phyloP scores from a whole-genome alignment of 495 filamentous ascomycete species.

The Paragyromitra xinjiangensis region DNA sequence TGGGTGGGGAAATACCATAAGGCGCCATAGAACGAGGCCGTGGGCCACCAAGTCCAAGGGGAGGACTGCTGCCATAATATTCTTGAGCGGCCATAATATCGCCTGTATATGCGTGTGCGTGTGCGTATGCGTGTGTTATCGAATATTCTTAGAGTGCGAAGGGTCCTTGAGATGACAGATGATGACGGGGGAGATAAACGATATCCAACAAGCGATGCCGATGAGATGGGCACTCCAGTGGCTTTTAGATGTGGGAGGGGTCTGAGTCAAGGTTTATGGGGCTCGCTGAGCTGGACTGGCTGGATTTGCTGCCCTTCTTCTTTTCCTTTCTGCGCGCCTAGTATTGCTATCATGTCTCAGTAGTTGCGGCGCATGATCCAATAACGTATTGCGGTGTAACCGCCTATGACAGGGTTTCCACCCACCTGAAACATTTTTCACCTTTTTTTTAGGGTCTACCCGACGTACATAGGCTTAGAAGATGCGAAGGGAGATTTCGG shows the following conservation, averaged over 20 bases:
- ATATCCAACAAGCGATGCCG: constrained; percentile 18
- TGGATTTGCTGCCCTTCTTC: neutral
- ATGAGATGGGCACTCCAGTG: constrained; percentile 10
- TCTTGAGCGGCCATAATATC: constrained; percentile 39
- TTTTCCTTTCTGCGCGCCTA: constrained; percentile 16
- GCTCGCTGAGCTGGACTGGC: constrained; percentile 20
- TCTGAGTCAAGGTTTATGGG: constrained; percentile 36
- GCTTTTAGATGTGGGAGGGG: constrained; percentile 45
- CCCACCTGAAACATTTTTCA: too few species aligned
- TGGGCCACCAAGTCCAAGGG: neutral
- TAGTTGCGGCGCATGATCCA: constrained; percentile 38
- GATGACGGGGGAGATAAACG: constrained; percentile 10
- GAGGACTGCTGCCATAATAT: constrained; percentile 23
- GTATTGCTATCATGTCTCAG: constrained; percentile 8
- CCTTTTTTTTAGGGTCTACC: too few species aligned
- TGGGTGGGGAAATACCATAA: constrained; percentile 23
- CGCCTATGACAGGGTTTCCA: too few species aligned
- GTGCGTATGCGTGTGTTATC: neutral
- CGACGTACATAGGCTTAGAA: too few species aligned
- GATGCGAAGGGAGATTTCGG: too few species aligned
- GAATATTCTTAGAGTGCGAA: neutral
- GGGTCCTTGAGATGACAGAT: neutral
- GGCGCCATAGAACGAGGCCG: constrained; percentile 20
- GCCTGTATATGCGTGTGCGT: neutral
- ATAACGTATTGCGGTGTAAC: neutral